Evolutionary conservation across 2,329 filamentous ascomycete species (phyloP), one percentile per base, ranked within the genome.

Genomic region (Apiospora rasikravindrae): DNA sequence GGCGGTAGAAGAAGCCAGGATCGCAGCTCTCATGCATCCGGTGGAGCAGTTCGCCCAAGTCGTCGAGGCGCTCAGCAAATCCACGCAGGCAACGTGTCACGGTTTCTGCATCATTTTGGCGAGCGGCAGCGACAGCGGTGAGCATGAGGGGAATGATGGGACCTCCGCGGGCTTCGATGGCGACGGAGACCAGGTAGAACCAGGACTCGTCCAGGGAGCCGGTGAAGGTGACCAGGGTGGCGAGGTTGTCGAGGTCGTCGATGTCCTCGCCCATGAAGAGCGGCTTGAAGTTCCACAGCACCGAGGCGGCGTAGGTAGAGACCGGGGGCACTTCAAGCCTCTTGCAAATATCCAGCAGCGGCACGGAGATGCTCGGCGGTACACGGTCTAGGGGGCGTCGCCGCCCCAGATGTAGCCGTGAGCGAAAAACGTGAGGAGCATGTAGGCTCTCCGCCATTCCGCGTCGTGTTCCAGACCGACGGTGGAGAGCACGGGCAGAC

Each of bases 401-500:
- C 94, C 96, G 79, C 94, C 94, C 96, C 96, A 99, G 80, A 99
- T 94, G 84, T 98, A 99, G 76, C 92, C 93, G 84, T 98, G 94
- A 11, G 79, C 71, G 73, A 94, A 88, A 77, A 93, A 93, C 0
- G 87, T 89, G 66, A 94, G 84, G 14, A 93, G 84, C 29, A 89
- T 87, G 80, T 93, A 94, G 75, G 92, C 92, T 75, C 92, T 90
- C 78, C 94, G 91, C 96, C 96, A 98, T 88, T 99, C 95, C 73
- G 93, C 88, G 77, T 96, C 94, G 75, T 93, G 91, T 82, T 93
- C 89, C 77, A 99, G 90, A 79, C 93, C 91, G 75, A 91, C 87
- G 67, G 95, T 97, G 70, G 93, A 94, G 74, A 99, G 90, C 71
- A 97, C 87, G 10, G 96, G 95, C 73, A 99, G 88, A 64, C 88